Conservation (phyloP, 164 flowering plant species). For the Vitis vinifera region ASM3070453v1 NC_081823.1:8778501-8779000, state of each 20-base stretch:
- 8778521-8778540: constrained; percentile 93
- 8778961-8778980: no score
- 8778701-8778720: constrained; percentile 82
- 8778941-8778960: no score
- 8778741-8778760: constrained; percentile 12
- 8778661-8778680: constrained; percentile 48
- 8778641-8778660: constrained; percentile 88
- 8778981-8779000: no score
- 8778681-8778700: constrained; percentile 56
- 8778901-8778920: no score
- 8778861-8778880: no score
- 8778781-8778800: neutral
- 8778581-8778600: constrained; percentile 71
- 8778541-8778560: constrained; percentile 93
- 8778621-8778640: constrained; percentile 93
- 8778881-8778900: no score
- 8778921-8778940: no score
- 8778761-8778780: constrained; percentile 15
- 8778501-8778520: constrained; percentile 97
- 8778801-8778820: no score
- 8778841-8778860: no score
- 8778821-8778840: no score
- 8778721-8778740: constrained; percentile 53
- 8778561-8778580: constrained; percentile 79
- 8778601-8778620: constrained; percentile 91